Conservation (phyloP, 768 basidiomycete species). For the Lyophyllum atratum region DNA sequence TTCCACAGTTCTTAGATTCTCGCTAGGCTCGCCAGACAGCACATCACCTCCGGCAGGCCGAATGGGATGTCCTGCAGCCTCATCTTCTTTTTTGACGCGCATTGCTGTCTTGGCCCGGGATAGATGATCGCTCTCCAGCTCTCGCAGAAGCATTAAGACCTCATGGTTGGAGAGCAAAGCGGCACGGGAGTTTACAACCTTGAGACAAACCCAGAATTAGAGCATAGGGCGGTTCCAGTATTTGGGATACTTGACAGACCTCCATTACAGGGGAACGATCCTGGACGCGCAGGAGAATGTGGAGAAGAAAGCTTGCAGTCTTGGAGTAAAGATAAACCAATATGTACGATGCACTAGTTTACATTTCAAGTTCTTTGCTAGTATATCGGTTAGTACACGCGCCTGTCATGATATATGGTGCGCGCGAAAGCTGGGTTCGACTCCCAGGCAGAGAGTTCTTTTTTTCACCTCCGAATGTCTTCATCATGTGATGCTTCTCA, state of each 20-base stretch:
- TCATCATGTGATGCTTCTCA: background rate
- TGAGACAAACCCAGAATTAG: background rate
- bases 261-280: background rate
- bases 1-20: slow-evolving; percentile 84
- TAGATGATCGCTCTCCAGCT: slow-evolving; percentile 75
- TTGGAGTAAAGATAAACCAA: background rate
- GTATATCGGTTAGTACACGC: slow-evolving; percentile 18
- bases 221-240: background rate
- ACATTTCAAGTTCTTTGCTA: slow-evolving; percentile 4
- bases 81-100: slow-evolving; percentile 79
- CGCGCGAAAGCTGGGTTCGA: slow-evolving; percentile 17
- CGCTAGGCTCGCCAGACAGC: slow-evolving; percentile 52
- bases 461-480: background rate
- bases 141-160: slow-evolving; percentile 74
- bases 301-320: too few relatives aligned
- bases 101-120: slow-evolving; percentile 68
- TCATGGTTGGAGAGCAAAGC: slow-evolving; percentile 91
- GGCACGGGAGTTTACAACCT: slow-evolving; percentile 72
- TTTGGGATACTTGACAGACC: background rate
- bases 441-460: slow-evolving; percentile 16
- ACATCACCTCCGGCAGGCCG: slow-evolving; percentile 4
- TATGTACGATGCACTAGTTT: too few relatives aligned
- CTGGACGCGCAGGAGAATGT: background rate
- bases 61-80: slow-evolving; percentile 37
- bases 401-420: slow-evolving; percentile 2